Base-by-base conservation (phyloP, 441 rosid genomes). In the Mallotus repandus region DNA sequence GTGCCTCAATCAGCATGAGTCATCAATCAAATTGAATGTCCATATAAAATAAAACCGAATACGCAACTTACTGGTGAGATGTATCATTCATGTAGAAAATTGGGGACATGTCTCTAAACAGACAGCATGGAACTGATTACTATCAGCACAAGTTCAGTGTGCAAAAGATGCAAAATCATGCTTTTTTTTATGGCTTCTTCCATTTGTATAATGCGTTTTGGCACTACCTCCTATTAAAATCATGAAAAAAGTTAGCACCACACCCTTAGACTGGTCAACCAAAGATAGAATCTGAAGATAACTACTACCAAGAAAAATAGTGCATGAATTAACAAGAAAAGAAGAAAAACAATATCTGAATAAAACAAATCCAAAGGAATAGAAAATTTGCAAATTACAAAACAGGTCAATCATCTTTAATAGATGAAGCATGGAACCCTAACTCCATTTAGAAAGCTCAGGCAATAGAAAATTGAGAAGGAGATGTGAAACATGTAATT, bases 71-170 rank as follows among this genome's bases (percentile, higher is more conserved):
- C 98, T 92, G 91, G 87, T 90, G 99, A 67, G 99, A 95, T 45
- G 99, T 92, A 79, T 95, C 94, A 78, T 95, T 95, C 99, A 95
- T 89, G 85, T 95, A 95, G 83, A 94, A 94, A 82, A 94, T 94
- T 56, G 99, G 38, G 99, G 99, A 73, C 81, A 70, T 48, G 99
- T 91, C 83, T 94, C 99, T 76, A 94, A 72, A 88, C 99, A 94
- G 69, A 89, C 90, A 62, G 99, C 94, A 77, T 94, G 99, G 78
- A 94, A 94, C 85, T 94, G 99, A 74, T 92, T 94, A 78, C 99
- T 94, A 81, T 94, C 99, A 55, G 96, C 80, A 79, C 98, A 92
- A 38, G 93, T 76, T 84, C 92, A 74, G 43, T 83, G 81, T 18
- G 97, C 88, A 81, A 93, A 93, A 61, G 97, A 88, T 72, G 84